Conservation (phyloP, 345 rosid genomes). For the Eucalyptus coolabah region DNA sequence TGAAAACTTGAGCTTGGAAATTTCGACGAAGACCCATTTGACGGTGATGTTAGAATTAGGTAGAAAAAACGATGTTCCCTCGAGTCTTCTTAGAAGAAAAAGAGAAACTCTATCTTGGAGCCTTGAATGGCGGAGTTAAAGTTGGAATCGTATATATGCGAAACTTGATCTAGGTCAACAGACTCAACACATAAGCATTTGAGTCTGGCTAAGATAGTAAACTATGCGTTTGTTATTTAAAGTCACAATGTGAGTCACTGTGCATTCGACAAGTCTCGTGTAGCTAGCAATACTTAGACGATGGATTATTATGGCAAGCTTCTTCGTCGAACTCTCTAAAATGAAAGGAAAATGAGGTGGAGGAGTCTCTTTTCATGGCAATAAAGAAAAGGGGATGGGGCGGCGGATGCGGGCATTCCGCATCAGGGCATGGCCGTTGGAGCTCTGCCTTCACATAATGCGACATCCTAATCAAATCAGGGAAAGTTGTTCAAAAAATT, state of each 20-base stretch:
- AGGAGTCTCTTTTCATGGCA: neutral
- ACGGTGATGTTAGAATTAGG: neutral
- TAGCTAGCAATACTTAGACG: neutral
- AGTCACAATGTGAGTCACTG: neutral
- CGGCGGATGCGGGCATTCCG: accelerated
- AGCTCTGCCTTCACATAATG: accelerated
- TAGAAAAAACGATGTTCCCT: neutral
- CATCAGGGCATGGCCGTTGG: neutral
- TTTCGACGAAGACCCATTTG: neutral
- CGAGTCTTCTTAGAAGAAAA: neutral
- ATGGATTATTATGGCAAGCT: neutral
- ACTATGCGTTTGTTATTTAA: neutral
- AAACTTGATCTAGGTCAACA: neutral
- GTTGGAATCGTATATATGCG: neutral
- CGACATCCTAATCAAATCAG: accelerated
- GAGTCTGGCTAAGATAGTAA: neutral
- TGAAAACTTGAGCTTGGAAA: neutral
- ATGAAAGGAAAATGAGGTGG: neutral
- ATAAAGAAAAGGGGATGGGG: neutral
- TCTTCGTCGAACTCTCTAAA: neutral
- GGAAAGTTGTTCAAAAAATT: accelerated
- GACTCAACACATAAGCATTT: neutral
- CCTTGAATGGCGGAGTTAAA: neutral
- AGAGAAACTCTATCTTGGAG: neutral
- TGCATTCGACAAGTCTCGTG: neutral